Conservation (phyloP, 352 stramenopile genomes). For the Pseudoperonospora humuli region DNA sequence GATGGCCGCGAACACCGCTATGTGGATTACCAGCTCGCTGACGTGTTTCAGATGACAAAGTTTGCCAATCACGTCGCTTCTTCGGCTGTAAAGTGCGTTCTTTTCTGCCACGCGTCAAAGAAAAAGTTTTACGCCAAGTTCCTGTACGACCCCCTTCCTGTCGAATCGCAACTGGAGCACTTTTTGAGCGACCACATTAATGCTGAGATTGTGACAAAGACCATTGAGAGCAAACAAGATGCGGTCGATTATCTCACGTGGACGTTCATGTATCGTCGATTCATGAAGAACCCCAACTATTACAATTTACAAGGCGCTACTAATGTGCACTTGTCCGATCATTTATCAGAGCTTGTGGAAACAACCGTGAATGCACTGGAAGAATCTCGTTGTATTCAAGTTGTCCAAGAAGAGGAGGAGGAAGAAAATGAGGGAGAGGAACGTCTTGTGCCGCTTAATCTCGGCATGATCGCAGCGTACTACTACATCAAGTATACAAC, state of each 20-base stretch:
- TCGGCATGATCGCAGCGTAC: slow-evolving; percentile 99
- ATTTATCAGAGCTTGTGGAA: slow-evolving; percentile 98
- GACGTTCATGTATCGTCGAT: slow-evolving; percentile 98
- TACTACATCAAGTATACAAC: slow-evolving; percentile 99
- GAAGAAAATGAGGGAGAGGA: slow-evolving; percentile 85
- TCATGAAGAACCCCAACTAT: slow-evolving; percentile 99
- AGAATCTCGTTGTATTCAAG: slow-evolving; percentile 93
- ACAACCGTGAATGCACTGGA: slow-evolving; percentile 94
- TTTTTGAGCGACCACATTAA: slow-evolving; percentile 98
- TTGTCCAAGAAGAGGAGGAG: slow-evolving; percentile 86
- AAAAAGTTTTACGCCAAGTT: slow-evolving; percentile 98
- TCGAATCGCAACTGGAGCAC: slow-evolving; percentile 98
- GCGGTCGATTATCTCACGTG: slow-evolving; percentile 99
- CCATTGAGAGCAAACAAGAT: slow-evolving; percentile 98
- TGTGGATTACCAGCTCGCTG: slow-evolving; percentile 95
- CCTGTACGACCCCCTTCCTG: slow-evolving; percentile 98
- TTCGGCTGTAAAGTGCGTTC: slow-evolving; percentile 86
- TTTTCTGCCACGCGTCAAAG: slow-evolving; percentile 96
- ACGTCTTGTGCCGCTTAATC: slow-evolving; percentile 92
- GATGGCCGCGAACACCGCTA: slow-evolving; percentile 94
- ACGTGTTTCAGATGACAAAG: slow-evolving; percentile 98
- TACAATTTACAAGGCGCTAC: slow-evolving; percentile 95
- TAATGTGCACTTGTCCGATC: slow-evolving; percentile 93
- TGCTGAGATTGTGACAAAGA: slow-evolving; percentile 98
- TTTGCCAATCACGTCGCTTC: slow-evolving; percentile 46